Evolutionary conservation across 768 basidiomycete species (phyloP), one percentile per base, ranked within the genome.

Genomic region (Boletus pseudo-olivaceus): DNA sequence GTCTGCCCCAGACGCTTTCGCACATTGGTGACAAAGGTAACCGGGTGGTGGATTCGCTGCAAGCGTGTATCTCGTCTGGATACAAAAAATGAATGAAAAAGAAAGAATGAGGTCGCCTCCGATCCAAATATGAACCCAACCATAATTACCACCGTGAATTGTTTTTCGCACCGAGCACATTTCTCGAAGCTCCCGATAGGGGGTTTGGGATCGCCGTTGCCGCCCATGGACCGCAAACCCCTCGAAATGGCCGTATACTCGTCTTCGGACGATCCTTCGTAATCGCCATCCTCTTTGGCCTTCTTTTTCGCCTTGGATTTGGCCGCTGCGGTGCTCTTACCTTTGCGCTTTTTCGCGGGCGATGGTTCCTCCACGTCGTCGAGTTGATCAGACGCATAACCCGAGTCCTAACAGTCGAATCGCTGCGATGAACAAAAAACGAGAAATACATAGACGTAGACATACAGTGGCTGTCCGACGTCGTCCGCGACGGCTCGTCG

Each of bases 1-100:
- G 62, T 94, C 90, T 1, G 75, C 73, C 7, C 90, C 93, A 3
- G 83, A 80, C 0, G 82, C 78, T 63, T 90, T 91, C 2, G 87
- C 84, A 68, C 96, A 99, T 9, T 75, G 72, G 61, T 93, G 86
- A 66, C 96, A 99, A 20, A 98, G 79, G 59, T 80, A 93, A 1
- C 92, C 93, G 0, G 83, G 82, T 1, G 83, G 82, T 0, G 83
- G 78, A 41, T 80, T 79, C 7, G 84, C 83, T 7, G 90, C 81
- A 59, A 90, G 73, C 0, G 95, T 97, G 64, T 96, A 98, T 63
- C 83, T 87, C 2, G 90, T 94, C 93, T 95, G 40, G 17, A 2
- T 5, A 35, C 23, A 33, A 41, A 34, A 27, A 17, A 37, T 6
- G 6, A 8, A n/a, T 9, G 27, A 35, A 10, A n/a, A 41, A 17